These are phyloP conservation scores for Rhynchospora tenuis DNA, from an alignment of 176 grass and related monocot genomes.

Conservation along the genomic window DNA sequence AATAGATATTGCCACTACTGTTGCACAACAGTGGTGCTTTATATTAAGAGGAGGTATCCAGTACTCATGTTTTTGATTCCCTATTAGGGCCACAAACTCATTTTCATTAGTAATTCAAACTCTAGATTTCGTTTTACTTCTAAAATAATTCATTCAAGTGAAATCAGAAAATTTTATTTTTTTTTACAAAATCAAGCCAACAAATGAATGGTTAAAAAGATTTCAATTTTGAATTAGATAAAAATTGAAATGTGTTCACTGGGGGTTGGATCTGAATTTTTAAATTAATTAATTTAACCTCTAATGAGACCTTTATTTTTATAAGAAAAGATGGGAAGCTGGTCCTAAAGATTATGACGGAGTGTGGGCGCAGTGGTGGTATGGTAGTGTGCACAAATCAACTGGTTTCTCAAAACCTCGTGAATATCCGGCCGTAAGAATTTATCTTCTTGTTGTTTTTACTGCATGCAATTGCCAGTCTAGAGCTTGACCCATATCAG, in stretches of 20 bases:
- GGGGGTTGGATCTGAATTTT: neutral
- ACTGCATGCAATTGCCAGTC: neutral
- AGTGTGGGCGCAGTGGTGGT: slow-evolving; percentile 98
- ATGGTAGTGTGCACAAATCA: slow-evolving; percentile 81
- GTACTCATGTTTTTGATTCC: neutral
- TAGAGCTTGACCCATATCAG: neutral
- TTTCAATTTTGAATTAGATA: neutral
- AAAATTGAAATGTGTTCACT: neutral
- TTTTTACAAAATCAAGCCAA: neutral
- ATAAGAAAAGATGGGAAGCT: slow-evolving; percentile 74
- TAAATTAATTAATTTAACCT: slow-evolving; percentile 7
- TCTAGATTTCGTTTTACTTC: neutral
- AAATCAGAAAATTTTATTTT: neutral
- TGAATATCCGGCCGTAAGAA: slow-evolving; percentile 49
- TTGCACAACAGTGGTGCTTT: neutral
- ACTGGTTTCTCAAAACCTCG: slow-evolving; percentile 52
- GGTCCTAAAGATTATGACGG: slow-evolving; percentile 81
- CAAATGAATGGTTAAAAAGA: neutral
- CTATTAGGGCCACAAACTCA: neutral
- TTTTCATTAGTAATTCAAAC: neutral
- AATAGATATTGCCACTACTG: neutral
- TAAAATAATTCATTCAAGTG: neutral
- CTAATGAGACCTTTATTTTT: slow-evolving; percentile 14
- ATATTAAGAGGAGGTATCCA: neutral
- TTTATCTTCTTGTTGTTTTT: slow-evolving; percentile 10